Evolutionary conservation across 1,284 basidiomycete species (phyloP).

Genomic region (Leucoagaricus sp.): DNA sequence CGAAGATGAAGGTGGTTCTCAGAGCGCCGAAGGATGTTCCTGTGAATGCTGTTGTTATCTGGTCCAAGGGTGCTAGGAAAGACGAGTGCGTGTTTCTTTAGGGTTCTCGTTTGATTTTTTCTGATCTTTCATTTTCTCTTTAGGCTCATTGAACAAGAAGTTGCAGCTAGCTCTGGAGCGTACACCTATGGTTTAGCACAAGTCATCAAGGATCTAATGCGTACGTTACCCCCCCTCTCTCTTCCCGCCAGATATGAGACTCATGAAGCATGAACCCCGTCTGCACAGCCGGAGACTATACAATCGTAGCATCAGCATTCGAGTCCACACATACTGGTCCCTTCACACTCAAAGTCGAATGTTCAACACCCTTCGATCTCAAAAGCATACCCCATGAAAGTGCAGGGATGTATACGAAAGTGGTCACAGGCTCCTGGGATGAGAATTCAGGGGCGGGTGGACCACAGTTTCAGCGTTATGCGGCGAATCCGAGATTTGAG

Average conservation of each 20-base stretch:
- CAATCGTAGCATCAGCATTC: constrained; percentile 82
- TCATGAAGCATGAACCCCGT: background rate
- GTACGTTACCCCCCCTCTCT: constrained; percentile 42
- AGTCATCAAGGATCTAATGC: constrained; percentile 49
- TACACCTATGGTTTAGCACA: constrained; percentile 83
- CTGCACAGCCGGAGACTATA: constrained; percentile 76
- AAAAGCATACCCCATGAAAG: constrained; percentile 86
- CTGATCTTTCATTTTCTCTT: background rate
- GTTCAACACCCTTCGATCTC: constrained; percentile 63
- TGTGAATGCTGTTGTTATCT: constrained; percentile 74
- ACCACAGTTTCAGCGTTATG: constrained; percentile 63
- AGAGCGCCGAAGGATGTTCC: constrained; percentile 69
- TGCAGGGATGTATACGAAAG: constrained; percentile 85
- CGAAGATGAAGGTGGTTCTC: constrained; percentile 50
- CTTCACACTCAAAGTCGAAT: constrained; percentile 67
- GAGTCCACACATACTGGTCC: constrained; percentile 68
- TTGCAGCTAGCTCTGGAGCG: constrained; percentile 74
- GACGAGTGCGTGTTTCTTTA: constrained; percentile 59
- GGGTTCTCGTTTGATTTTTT: background rate
- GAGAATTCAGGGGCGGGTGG: constrained; percentile 60
- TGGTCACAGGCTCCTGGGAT: constrained; percentile 68
- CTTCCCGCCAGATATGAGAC: background rate
- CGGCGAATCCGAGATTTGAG: constrained; percentile 69
- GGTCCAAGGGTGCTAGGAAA: constrained; percentile 75
- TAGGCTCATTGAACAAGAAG: constrained; percentile 65